These are phyloP conservation scores for Naganishia albida DNA, from an alignment of 1,284 basidiomycete species.

Conservation along the genomic window DNA sequence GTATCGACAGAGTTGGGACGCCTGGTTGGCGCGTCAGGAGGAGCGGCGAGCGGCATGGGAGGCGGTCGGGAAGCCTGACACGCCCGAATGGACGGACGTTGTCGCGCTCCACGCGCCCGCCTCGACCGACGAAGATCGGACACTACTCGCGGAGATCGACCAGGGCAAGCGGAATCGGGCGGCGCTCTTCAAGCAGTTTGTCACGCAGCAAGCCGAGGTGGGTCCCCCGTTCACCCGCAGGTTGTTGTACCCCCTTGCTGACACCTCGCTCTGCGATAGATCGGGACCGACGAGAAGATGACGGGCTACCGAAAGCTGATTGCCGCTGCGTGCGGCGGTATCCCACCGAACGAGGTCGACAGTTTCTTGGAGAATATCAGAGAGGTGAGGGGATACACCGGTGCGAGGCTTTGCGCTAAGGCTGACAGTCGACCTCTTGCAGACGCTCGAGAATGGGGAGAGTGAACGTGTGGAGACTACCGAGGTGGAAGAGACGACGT, in stretches of 20 bases:
- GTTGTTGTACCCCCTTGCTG: conserved; percentile 15
- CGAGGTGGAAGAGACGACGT: not conserved
- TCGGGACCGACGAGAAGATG: conserved; percentile 81
- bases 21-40: conserved; percentile 85
- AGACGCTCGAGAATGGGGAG: conserved; percentile 16
- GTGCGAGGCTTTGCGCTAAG: not conserved
- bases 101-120: conserved; percentile 49
- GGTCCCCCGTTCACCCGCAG: conserved; percentile 32
- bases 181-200: conserved; percentile 70
- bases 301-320: conserved; percentile 82
- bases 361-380: conserved; percentile 76
- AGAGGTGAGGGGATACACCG: conserved; percentile 62
- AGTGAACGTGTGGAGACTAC: not conserved
- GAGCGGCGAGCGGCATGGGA: conserved; percentile 63
- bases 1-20: conserved; percentile 83
- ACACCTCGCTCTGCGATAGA: conserved; percentile 35
- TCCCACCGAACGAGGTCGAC: conserved; percentile 81
- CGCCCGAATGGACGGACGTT: conserved; percentile 49
- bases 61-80: conserved; percentile 38
- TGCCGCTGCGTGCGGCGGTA: conserved; percentile 82
- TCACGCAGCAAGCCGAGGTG: conserved; percentile 78
- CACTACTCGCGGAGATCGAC: conserved; percentile 66
- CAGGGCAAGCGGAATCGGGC: conserved; percentile 65
- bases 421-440: not conserved
- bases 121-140: conserved; percentile 62